Evolutionary conservation across 805 yeast species (phyloP).

Genomic region (Alloascoidea africana): DNA sequence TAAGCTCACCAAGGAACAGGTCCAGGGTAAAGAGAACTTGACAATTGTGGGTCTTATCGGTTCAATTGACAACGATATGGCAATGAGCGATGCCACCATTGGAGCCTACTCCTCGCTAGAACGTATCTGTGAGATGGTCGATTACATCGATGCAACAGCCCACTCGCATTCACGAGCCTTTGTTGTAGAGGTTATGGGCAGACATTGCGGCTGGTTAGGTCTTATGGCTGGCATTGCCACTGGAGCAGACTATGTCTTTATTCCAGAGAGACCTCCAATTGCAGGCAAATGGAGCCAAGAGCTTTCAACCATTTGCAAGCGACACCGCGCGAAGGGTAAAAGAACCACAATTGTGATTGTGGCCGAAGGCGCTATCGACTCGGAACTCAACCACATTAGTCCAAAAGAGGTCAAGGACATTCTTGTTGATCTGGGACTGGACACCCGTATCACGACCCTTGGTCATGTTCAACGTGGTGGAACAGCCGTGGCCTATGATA

Average conservation of each 20-base stretch:
- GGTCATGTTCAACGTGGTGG: constrained; percentile 84
- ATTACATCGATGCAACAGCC: constrained; percentile 76
- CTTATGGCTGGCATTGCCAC: constrained; percentile 70
- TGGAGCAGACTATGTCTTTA: constrained; percentile 67
- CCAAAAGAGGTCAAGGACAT: constrained; percentile 51
- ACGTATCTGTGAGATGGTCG: constrained; percentile 60
- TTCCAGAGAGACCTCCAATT: constrained; percentile 66
- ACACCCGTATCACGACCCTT: constrained; percentile 62
- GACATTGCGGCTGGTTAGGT: constrained; percentile 85
- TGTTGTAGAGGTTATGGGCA: constrained; percentile 78
- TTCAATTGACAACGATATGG: constrained; percentile 76
- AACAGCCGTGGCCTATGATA: constrained; percentile 60
- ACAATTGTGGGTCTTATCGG: constrained; percentile 68
- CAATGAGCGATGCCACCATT: constrained; percentile 71
- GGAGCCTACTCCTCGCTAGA: constrained; percentile 72
- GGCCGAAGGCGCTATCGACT: constrained; percentile 73
- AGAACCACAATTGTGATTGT: constrained; percentile 69
- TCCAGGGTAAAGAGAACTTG: constrained; percentile 33
- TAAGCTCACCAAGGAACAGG: constrained; percentile 30
- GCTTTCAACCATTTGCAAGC: constrained; percentile 42
- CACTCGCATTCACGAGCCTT: constrained; percentile 73
- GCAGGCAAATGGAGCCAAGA: constrained; percentile 51
- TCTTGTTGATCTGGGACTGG: constrained; percentile 52
- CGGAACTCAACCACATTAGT: constrained; percentile 51
- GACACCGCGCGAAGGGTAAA: constrained; percentile 59